Evolutionary conservation across 441 rosid genomes (phyloP).

Genomic region (Manihot esculenta): DNA sequence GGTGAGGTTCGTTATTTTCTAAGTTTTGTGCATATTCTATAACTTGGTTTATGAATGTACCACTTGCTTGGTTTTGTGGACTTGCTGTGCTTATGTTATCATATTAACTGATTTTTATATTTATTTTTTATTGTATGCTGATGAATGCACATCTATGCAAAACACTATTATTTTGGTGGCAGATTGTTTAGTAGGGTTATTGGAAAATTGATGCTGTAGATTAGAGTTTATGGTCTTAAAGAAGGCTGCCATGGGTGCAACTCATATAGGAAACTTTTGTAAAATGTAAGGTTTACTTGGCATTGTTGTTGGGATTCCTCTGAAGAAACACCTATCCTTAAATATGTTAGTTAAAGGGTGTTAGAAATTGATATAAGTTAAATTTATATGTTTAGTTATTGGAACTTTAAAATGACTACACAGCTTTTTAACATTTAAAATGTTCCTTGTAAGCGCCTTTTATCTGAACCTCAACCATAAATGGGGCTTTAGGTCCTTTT

Average conservation of each 20-base stretch:
- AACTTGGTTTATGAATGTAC: not conserved
- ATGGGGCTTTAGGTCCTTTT: too few relatives aligned
- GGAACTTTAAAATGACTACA: too few relatives aligned
- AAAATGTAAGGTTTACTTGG: too few relatives aligned
- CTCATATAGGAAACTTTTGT: not conserved
- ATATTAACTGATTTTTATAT: not conserved
- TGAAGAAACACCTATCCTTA: too few relatives aligned
- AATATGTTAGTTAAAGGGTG: too few relatives aligned
- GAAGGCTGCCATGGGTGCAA: not conserved
- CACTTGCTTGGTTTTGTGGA: not conserved
- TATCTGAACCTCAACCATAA: too few relatives aligned
- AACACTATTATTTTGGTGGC: not conserved
- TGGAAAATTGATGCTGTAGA: not conserved
- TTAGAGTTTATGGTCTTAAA: not conserved
- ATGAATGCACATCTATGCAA: not conserved
- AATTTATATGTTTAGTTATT: too few relatives aligned
- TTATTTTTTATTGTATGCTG: not conserved
- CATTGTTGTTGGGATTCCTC: too few relatives aligned
- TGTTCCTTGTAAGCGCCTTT: too few relatives aligned
- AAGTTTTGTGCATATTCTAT: slow-evolving; percentile 8
- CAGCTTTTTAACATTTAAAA: too few relatives aligned
- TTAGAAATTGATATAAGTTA: too few relatives aligned
- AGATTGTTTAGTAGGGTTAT: not conserved
- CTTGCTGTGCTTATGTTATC: not conserved
- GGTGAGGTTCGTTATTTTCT: slow-evolving; percentile 72